Percentiles rank a stretch among this genome's conserved stretches.
Conservation (phyloP, 495 filamentous ascomycete genomes). For the Cairneyella variabilis region DNA sequence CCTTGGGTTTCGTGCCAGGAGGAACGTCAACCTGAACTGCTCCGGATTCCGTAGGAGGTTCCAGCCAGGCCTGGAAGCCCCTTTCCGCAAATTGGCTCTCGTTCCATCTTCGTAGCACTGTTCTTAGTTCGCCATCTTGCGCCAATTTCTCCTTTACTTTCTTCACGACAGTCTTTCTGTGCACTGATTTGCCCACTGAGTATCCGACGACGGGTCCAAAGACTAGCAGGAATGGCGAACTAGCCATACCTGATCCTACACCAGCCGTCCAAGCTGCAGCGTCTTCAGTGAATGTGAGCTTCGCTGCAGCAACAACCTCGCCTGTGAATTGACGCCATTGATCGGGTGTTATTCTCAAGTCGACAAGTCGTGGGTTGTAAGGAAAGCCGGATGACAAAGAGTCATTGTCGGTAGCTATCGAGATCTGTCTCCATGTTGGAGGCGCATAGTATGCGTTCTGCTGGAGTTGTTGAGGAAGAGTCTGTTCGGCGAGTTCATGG, state of each 20-base stretch:
- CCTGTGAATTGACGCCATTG: conserved; percentile 21
- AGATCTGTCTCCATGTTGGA: not conserved
- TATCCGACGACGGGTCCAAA: conserved; percentile 20
- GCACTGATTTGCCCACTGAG: conserved; percentile 14
- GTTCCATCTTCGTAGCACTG: conserved; percentile 17
- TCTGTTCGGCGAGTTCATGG: conserved; percentile 5
- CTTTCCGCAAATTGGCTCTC: conserved; percentile 8
- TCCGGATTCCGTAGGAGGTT: conserved; percentile 7
- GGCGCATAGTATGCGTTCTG: not conserved
- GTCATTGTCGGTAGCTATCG: conserved; percentile 6
- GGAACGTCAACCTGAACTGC: not conserved
- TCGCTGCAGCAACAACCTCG: conserved; percentile 14
- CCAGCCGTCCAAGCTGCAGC: conserved; percentile 21
- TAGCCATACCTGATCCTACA: conserved; percentile 13
- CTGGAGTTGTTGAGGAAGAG: not conserved
- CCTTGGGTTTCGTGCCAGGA: conserved; percentile 1
- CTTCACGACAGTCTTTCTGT: conserved; percentile 14
- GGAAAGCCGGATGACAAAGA: conserved; percentile 20
- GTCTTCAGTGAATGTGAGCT: conserved; percentile 16
- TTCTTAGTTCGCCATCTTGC: conserved; percentile 17
- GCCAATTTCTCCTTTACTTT: conserved; percentile 18
- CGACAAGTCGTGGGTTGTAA: conserved; percentile 9
- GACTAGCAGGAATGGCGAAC: conserved; percentile 9
- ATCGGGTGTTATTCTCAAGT: conserved; percentile 11
- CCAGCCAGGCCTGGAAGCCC: conserved; percentile 22